Base-by-base conservation (phyloP, 164 flowering plant species). In the Akebia trifoliata region DNA sequence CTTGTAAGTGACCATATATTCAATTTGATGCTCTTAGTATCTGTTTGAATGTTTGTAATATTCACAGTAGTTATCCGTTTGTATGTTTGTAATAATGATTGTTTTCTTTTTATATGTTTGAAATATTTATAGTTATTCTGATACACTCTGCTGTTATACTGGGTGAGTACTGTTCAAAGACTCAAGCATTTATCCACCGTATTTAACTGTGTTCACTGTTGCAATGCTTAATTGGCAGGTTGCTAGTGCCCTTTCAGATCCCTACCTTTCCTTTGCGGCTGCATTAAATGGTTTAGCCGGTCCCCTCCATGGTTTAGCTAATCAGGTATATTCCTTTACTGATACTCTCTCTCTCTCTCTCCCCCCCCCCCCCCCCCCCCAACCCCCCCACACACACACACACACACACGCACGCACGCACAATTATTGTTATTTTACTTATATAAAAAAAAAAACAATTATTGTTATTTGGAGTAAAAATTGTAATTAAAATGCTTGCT, bases 231-330 rank as follows among this genome's bases (percentile, higher is more conserved):
- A 51, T 51, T 50, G 31, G 45, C 73, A 94, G 99, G 99, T 94
- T 60, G 95, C 81, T 8, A 94, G 99, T 76, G 95, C 99, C 49
- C 91, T 94, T 69, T 88, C 99, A 70, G 99, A 94, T 78, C 97
- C 99, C 25, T 94, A 88, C 69, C 99, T 94, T 67, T 83, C 97
- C 62, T 93, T 90, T 77, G 87, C 97, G 32, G 97, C 99, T 57
- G 96, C 97, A 32, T 72, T 93, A 53, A 93, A 93, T 78, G 99
- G 99, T 60, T 75, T 93, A 57, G 99, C 99, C 64, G 99, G 99
- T 25, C 99, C 99, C 56, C 96, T 93, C 34, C 99, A 93, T 75
- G 99, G 99, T 58, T 80, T 93, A 80, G 99, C 97, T 57, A 93
- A 93, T 72, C 99, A 93, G 97, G 98, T 92, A 59, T 29, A 5